Base-by-base conservation (phyloP, 441 rosid species). In the Lepidium campestre region DNA sequence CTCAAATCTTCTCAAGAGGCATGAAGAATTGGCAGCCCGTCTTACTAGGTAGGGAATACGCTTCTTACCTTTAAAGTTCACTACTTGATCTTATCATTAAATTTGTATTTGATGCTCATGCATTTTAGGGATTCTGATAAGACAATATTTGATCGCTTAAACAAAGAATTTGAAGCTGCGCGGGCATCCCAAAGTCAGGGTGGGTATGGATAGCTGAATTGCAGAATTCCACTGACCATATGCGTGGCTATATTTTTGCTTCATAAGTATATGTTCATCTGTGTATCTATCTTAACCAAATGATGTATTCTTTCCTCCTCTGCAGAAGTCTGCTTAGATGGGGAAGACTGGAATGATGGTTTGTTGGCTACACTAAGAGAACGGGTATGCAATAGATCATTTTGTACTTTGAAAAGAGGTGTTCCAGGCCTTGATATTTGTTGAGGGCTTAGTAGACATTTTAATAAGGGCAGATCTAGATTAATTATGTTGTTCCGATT, bases 261-360 rank as follows among this genome's bases (percentile, higher is more conserved):
- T 52, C 19, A 18, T 50, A 7, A 58, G 36, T 60, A 14, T 35
- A 49, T 49, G 13, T n/a, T 65, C 44, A 53, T 20, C 52, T 4
- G 3, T 52, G 19, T 75, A 7, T 55, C 25, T 27, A 14, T 68
- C 20, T 58, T 72, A 46, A 15, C 36, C 13, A 49, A 37, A 39
- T 58, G 18, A 7, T 41, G 19, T 5, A 12, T 61, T 45, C 8
- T 44, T 41, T 31, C 22, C 71, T 57, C 22, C 52, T 62, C 45
- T 65, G 65, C 87, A 91, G 98, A 93, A 81, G 72, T 86, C 65
- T 70, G 57, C 74, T 75, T 93, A 71, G 85, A 86, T 65, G 97
- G 95, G 50, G 96, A 87, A 75, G 86, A 87, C 72, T 93, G 99
- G 99, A 89, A 87, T 77, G 96, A 93, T 71, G 97, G 99, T 52